Base-by-base conservation (phyloP, 2,329 filamentous ascomycete genomes). In the Rhinocladiella similis region DNA sequence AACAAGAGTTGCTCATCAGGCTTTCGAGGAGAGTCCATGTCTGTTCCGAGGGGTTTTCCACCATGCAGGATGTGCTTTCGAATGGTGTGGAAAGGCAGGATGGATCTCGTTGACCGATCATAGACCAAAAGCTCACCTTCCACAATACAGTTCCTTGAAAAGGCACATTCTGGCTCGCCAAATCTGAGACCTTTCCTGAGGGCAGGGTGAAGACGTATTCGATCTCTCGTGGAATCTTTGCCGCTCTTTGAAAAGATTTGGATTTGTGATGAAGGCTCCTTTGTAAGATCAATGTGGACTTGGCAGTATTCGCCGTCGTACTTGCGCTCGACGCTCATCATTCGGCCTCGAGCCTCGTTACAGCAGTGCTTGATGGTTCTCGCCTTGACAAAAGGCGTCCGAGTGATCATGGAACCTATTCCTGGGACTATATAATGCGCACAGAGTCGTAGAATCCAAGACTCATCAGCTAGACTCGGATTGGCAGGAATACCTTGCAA, bases 241-340 rank as follows among this genome's bases (percentile, higher is more conserved):
- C 91, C 90, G 66, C 90, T 94, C 69, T 96, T 97, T 9, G 91
- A 95, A 68, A 94, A 96, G 27, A 96, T 93, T 61, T 88, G 86
- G 25, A 96, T 84, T 47, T 78, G 81, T 1, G 80, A 68, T 56
- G 68, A 46, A 13, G 54, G n/a, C 14, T 74, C 74, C 48, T 81
- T 83, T 7, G 75, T 75, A 5, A 89, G 74, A 66, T 95, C 85
- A 38, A 96, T 76, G 66, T 96, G 91, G 27, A 96, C 84, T 69
- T 96, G 91, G 64, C 90, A 95, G 63, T 94, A 96, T 70, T 96
- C 91, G 12, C 89, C 91, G 65, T 96, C 91, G 59, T 95, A 84
- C 68, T 96, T 96, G 50, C 86, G 80, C 70, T 96, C 90, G 20
- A 91, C 80, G 56, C 87, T 89, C 82, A 92, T 84, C 12, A 74